These are phyloP conservation scores for Aspergillus taichungensis DNA, from an alignment of 495 filamentous ascomycete genomes.

Conservation along the genomic window DNA sequence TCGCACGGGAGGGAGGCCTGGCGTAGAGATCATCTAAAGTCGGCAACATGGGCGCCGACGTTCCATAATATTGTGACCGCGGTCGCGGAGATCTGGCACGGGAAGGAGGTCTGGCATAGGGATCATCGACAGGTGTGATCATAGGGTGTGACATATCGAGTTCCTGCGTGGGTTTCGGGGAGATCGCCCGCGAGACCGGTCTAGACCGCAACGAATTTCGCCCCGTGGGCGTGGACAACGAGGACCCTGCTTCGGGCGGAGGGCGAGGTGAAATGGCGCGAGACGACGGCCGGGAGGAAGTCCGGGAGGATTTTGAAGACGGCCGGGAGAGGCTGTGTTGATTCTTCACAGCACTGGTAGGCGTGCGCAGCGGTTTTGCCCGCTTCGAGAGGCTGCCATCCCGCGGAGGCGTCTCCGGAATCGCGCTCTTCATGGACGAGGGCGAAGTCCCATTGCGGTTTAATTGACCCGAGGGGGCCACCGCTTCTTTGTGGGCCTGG, in stretches of 20 bases:
- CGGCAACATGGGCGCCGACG: neutral
- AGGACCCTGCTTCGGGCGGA: conserved; percentile 2
- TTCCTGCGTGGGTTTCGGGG: conserved; percentile 1
- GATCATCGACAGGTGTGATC: too few relatives aligned
- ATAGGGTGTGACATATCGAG: neutral
- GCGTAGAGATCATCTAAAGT: neutral
- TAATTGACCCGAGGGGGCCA: conserved; percentile 34
- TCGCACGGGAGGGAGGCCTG: conserved; percentile 8
- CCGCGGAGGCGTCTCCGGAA: conserved; percentile 42
- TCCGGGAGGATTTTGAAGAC: conserved; percentile 11
- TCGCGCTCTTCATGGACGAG: conserved; percentile 27
- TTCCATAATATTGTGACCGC: neutral
- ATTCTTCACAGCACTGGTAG: conserved; percentile 29
- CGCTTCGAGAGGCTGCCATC: conserved; percentile 27
- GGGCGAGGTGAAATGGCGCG: conserved; percentile 19
- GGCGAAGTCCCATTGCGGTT: conserved; percentile 20
- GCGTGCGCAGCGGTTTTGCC: conserved; percentile 32
- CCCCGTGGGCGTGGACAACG: neutral
- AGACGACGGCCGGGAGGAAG: conserved; percentile 17
- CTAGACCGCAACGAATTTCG: neutral
- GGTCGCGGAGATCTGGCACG: conserved; percentile 10
- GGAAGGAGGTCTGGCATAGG: conserved; percentile 3
- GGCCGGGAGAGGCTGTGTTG: conserved; percentile 27
- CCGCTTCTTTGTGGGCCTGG: conserved; percentile 45
- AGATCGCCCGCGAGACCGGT: conserved; percentile 6